Base-by-base conservation (phyloP, 257 asterid genomes). In the Fraxinus anomala region DNA sequence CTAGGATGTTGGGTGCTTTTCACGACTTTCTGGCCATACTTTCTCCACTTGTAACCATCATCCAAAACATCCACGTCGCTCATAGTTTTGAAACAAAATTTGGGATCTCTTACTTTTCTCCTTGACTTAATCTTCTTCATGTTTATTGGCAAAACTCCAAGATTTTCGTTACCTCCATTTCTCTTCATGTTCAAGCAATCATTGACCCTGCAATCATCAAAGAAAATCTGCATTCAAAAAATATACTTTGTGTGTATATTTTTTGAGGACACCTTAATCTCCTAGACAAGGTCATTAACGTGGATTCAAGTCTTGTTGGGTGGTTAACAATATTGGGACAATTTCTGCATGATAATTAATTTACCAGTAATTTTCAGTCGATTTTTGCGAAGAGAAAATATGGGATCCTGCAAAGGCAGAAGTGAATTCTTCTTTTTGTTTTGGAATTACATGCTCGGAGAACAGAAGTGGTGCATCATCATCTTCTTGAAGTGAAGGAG, bases 41-140 rank as follows among this genome's bases (percentile, higher is more conserved):
- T 94, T 82, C 98, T 88, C 98, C 98, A 94, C 74, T 94, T 94
- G 63, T 94, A 92, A 36, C 98, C 98, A 88, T 94, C 98, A 84
- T 94, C 97, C 75, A 92, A 75, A 6, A 94, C 95, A 88, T 92
- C 98, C 40, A 94, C 89, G 65, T 91, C 98, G 70, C 97, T 94
- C 92, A 92, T 83, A 28, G 98, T 94, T 85, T 94, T 94, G 92
- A 94, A 94, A 84, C 97, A 88, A 83, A 94, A 94, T 54, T 97
- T 90, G 37, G 98, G 98, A 76, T 94, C 98, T 83, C 98, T 91
- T 74, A 92, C 93, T 74, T 89, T 92, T 80, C 95, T 87, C 68
- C 97, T 92, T 13, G 84, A 81, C 82, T 85, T 85, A 13, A 86
- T 80, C 88, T 89, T 94, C 93, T 92, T 94, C 97, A 87, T 92